Percentiles rank a stretch among this genome's conserved stretches.
These are phyloP conservation scores for Fusarium pseudonygamai DNA, from an alignment of 2,329 filamentous ascomycete genomes.

Conservation along the genomic window DNA sequence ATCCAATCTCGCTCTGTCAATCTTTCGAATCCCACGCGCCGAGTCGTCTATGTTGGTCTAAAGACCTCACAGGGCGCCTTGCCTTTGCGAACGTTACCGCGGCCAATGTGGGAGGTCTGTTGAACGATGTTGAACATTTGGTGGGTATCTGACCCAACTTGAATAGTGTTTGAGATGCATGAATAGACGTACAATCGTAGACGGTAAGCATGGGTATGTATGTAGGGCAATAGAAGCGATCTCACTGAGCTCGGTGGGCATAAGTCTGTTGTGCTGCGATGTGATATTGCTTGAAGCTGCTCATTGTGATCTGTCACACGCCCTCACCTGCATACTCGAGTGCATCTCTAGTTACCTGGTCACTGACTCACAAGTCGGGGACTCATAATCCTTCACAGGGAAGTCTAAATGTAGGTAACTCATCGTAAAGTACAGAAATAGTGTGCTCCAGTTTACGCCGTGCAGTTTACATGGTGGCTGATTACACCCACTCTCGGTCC, in stretches of 20 bases:
- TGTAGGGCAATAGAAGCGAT: slow-evolving; percentile 33
- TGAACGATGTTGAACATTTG: slow-evolving; percentile 42
- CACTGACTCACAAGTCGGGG: neutral
- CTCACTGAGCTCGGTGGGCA: slow-evolving; percentile 22
- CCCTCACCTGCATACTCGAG: too few species aligned
- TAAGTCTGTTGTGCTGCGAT: slow-evolving; percentile 26
- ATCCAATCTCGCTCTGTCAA: slow-evolving; percentile 84
- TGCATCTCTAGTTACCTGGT: neutral
- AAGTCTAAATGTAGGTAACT: neutral
- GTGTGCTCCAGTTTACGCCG: neutral
- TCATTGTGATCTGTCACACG: neutral
- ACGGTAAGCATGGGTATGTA: slow-evolving; percentile 22
- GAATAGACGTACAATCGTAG: slow-evolving; percentile 31
- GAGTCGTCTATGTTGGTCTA: slow-evolving; percentile 85
- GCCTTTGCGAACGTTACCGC: slow-evolving; percentile 57
- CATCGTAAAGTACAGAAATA: neutral
- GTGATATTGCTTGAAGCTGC: neutral
- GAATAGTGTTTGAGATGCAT: slow-evolving; percentile 1
- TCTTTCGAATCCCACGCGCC: slow-evolving; percentile 72
- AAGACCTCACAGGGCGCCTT: slow-evolving; percentile 55
- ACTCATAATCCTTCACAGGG: neutral
- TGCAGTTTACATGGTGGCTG: neutral
- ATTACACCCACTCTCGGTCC: slow-evolving; percentile 20
- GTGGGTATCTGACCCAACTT: neutral
- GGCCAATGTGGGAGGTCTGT: slow-evolving; percentile 71